phyloP scores from a whole-genome alignment of 2,329 filamentous ascomycete genomes.

The Xylaria digitata region DNA sequence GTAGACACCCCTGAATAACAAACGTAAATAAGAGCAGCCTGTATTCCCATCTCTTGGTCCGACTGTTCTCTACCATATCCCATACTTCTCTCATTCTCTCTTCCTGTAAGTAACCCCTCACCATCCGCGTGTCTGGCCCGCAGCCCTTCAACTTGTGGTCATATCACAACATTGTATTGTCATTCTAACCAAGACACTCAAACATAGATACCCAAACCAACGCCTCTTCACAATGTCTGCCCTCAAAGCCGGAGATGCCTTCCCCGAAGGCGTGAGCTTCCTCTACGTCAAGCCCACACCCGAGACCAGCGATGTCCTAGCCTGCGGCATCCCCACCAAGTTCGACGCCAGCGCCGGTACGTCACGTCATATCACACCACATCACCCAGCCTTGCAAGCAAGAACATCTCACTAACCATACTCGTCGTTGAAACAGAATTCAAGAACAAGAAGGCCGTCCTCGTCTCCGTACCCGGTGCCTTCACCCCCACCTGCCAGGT shows the following conservation, averaged over 20 bases:
- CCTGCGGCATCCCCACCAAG: conserved; percentile 80
- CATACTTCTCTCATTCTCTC: not conserved
- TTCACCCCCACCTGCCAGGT: conserved; percentile 90
- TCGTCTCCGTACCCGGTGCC: conserved; percentile 72
- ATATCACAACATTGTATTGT: not conserved
- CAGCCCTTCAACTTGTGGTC: no score
- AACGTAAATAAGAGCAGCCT: not conserved
- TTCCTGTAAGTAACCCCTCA: conserved; percentile 2
- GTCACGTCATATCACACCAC: conserved; percentile 34
- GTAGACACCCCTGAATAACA: not conserved
- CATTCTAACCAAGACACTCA: conserved; percentile 7
- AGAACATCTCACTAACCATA: not conserved
- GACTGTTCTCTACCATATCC: conserved; percentile 4
- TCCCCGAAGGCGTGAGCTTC: conserved; percentile 85
- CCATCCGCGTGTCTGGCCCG: no score
- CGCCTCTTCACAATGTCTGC: conserved; percentile 61
- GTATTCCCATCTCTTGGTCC: not conserved
- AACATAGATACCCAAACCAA: conserved; percentile 1
- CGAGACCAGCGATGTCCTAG: conserved; percentile 74
- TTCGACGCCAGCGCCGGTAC: conserved; percentile 82
- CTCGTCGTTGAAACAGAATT: conserved; percentile 56
- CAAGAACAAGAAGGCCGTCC: conserved; percentile 66
- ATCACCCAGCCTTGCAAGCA: not conserved
- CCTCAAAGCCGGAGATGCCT: conserved; percentile 83
- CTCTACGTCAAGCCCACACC: conserved; percentile 82